phyloP scores from a whole-genome alignment of 2,329 filamentous ascomycete genomes.

The Apiospora aurea region DNA sequence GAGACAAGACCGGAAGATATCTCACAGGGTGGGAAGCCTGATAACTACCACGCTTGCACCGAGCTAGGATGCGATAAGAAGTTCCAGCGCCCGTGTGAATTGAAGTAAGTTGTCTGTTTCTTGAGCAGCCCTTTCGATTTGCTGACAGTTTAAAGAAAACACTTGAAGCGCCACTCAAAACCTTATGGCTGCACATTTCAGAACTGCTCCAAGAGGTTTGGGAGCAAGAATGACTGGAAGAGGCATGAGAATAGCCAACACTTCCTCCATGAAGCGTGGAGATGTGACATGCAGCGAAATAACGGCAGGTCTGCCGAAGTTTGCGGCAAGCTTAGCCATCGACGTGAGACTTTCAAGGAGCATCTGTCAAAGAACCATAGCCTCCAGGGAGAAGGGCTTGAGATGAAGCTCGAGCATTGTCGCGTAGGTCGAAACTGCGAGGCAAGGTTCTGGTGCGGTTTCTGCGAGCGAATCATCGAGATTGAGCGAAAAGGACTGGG shows the following conservation, averaged over 20 bases:
- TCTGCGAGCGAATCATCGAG: conserved; percentile 69
- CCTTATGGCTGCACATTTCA: conserved; percentile 84
- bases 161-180: conserved; percentile 79
- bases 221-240: conserved; percentile 96
- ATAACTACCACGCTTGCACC: conserved; percentile 42
- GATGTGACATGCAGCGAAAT: conserved; percentile 60
- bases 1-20: conserved; percentile 31
- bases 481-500: conserved; percentile 57
- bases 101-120: conserved; percentile 55
- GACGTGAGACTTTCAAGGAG: conserved; percentile 62
- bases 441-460: conserved; percentile 84
- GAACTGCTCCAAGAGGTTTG: conserved; percentile 75
- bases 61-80: conserved; percentile 50
- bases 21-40: conserved; percentile 27
- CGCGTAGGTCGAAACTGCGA: conserved; percentile 71
- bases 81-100: conserved; percentile 60
- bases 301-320: conserved; percentile 33
- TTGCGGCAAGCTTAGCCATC: conserved; percentile 67
- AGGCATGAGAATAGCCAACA: conserved; percentile 87
- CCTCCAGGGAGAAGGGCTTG: conserved; percentile 43
- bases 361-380: conserved; percentile 66
- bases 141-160: conserved; percentile 68
- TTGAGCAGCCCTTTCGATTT: not conserved
- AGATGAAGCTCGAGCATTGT: conserved; percentile 57
- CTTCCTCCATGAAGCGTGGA: conserved; percentile 74